A percentile compares a stretch with the other conserved stretches of the same genome.
These are phyloP conservation scores for Epichloe glyceriae DNA, from an alignment of 2,329 filamentous ascomycete species.

Conservation along the genomic window DNA sequence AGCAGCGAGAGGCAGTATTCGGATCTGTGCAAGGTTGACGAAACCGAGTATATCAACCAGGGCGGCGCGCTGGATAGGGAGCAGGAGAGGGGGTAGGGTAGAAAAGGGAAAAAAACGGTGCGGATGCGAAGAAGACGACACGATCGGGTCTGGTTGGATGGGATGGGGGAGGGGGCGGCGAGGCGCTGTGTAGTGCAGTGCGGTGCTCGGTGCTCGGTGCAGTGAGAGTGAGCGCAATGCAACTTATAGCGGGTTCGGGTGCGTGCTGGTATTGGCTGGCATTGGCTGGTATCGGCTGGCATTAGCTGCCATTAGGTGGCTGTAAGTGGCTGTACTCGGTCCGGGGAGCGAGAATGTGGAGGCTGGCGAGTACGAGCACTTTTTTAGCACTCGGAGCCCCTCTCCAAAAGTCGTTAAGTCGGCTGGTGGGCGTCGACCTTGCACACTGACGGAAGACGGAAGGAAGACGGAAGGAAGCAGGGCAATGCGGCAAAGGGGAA, in stretches of 20 bases:
- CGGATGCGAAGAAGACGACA: neutral
- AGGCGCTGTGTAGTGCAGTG: neutral
- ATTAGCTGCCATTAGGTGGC: too few species aligned
- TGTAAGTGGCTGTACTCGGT: neutral
- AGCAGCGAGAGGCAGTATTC: conserved; percentile 2
- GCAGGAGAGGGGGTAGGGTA: neutral
- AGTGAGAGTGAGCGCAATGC: neutral
- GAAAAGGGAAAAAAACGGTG: neutral
- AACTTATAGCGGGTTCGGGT: neutral
- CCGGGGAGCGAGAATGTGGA: neutral
- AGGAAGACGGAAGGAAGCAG: too few species aligned
- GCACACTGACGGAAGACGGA: too few species aligned
- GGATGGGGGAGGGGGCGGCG: neutral
- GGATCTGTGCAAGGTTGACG: neutral
- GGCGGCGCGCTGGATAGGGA: neutral
- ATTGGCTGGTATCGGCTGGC: neutral
- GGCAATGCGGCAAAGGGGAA: too few species aligned
- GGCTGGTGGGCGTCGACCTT: too few species aligned
- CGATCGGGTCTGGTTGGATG: too few species aligned
- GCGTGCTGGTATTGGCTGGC: neutral
- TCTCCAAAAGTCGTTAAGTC: too few species aligned
- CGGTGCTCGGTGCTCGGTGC: neutral
- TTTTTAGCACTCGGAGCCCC: too few species aligned
- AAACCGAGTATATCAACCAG: neutral
- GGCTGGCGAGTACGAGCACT: too few species aligned